These are phyloP conservation scores for Cladophialophora chaetospira DNA, from an alignment of 2,329 filamentous ascomycete species.

Conservation along the genomic window DNA sequence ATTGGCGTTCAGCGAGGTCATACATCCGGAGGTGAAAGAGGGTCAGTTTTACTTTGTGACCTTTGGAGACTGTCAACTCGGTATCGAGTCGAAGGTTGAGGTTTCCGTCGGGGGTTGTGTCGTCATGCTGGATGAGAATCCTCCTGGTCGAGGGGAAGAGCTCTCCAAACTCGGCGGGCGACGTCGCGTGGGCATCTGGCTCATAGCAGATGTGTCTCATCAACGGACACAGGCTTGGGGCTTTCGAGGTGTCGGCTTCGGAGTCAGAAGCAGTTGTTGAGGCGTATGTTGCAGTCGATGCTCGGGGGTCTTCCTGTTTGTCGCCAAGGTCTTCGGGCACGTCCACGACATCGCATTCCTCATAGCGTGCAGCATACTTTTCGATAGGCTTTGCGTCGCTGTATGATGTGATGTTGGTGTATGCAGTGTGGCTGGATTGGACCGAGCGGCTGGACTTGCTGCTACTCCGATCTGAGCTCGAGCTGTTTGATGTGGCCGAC, in stretches of 20 bases:
- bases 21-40: slow-evolving; percentile 96
- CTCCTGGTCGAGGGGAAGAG: slow-evolving; percentile 85
- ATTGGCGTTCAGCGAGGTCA: slow-evolving; percentile 80
- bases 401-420: slow-evolving; percentile 31
- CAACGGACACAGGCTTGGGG: slow-evolving; percentile 19
- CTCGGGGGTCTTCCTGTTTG: slow-evolving; percentile 41
- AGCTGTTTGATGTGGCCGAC: slow-evolving; percentile 25
- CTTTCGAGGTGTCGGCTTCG: slow-evolving; percentile 55
- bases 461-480: slow-evolving; percentile 25
- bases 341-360: slow-evolving; percentile 17
- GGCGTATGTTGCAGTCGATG: slow-evolving; percentile 77
- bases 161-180: slow-evolving; percentile 76
- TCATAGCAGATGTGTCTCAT: slow-evolving; percentile 48
- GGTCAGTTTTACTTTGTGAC: slow-evolving; percentile 65
- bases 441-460: slow-evolving; percentile 23
- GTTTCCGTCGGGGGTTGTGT: slow-evolving; percentile 86
- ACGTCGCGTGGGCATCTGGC: slow-evolving; percentile 71
- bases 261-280: slow-evolving; percentile 69
- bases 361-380: slow-evolving; percentile 19
- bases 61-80: slow-evolving; percentile 60
- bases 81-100: slow-evolving; percentile 95
- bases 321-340: slow-evolving; percentile 22
- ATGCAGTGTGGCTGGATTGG: slow-evolving; percentile 29
- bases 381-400: slow-evolving; percentile 23
- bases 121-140: slow-evolving; percentile 83